phyloP scores from a whole-genome alignment of 1,284 basidiomycete genomes.

The Moesziomyces sp. region DNA sequence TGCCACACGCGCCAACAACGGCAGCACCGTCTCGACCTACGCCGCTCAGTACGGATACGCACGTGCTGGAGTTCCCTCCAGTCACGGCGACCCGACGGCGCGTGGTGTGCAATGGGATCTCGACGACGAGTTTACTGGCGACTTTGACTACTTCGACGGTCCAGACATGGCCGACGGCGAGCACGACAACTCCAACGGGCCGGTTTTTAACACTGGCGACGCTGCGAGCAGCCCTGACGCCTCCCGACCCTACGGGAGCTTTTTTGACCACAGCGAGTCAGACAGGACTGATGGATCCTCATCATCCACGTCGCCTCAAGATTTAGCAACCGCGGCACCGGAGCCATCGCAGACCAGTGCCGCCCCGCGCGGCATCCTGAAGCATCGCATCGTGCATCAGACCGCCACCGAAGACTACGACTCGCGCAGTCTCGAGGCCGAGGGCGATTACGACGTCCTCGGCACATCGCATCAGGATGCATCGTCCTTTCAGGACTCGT shows the following conservation, averaged over 20 bases:
- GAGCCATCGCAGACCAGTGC: constrained; percentile 47
- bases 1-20: constrained; percentile 40
- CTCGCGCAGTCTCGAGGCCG: constrained; percentile 29
- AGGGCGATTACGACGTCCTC: constrained; percentile 42
- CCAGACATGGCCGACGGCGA: constrained; percentile 70
- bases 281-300: constrained; percentile 48
- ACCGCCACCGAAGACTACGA: constrained; percentile 37
- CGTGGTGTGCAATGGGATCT: constrained; percentile 64
- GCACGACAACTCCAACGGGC: constrained; percentile 30
- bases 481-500: constrained; percentile 33
- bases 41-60: constrained; percentile 43
- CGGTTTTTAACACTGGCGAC: constrained; percentile 54
- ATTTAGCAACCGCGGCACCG: constrained; percentile 40
- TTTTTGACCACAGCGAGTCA: constrained; percentile 53
- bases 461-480: constrained; percentile 40
- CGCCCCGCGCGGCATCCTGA: constrained; percentile 54
- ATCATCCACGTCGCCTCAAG: constrained; percentile 52
- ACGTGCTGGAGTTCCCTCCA: constrained; percentile 24
- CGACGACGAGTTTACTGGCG: constrained; percentile 72
- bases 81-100: constrained; percentile 40
- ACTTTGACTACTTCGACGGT: constrained; percentile 76
- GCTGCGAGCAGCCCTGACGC: constrained; percentile 53
- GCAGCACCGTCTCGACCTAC: constrained; percentile 43
- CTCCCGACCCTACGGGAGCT: constrained; percentile 48
- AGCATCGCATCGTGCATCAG: constrained; percentile 45